Evolutionary conservation across 176 grass and related monocot species (phyloP).

Genomic region (Typha latifolia): DNA sequence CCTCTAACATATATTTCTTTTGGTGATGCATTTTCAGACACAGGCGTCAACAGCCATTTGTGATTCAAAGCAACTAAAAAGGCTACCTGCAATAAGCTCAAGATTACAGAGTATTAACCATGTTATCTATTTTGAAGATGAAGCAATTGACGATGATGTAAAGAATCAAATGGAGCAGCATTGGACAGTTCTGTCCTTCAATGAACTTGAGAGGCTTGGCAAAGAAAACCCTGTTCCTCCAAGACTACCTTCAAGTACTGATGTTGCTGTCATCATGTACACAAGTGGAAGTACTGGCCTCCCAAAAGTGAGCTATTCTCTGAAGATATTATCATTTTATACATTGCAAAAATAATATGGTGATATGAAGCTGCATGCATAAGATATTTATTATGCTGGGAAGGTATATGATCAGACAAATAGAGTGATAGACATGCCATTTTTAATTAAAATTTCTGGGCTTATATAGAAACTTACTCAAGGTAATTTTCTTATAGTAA

Average conservation of each 20-base stretch:
- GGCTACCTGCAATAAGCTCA: conserved; percentile 56
- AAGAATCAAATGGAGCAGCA: conserved; percentile 38
- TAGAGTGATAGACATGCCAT: too few relatives aligned
- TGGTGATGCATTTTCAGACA: conserved; percentile 51
- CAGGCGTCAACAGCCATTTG: conserved; percentile 77
- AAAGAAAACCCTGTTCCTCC: conserved; percentile 36
- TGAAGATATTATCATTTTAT: neutral
- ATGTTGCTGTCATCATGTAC: conserved; percentile 88
- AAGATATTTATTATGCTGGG: too few relatives aligned
- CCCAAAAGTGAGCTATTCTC: conserved; percentile 50
- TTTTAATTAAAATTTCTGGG: too few relatives aligned
- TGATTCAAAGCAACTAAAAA: conserved; percentile 84
- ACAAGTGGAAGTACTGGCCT: conserved; percentile 89
- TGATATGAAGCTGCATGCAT: neutral
- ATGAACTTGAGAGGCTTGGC: conserved; percentile 61
- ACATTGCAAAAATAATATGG: conserved; percentile 11
- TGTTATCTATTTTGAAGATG: conserved; percentile 90
- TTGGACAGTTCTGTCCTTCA: conserved; percentile 44
- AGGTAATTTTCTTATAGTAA: too few relatives aligned
- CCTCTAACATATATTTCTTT: conserved; percentile 2
- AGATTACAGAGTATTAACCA: conserved; percentile 45
- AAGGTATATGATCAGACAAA: too few relatives aligned
- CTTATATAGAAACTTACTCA: too few relatives aligned
- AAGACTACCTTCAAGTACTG: conserved; percentile 50
- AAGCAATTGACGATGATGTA: conserved; percentile 44